Percentiles rank a stretch among this genome's conserved stretches.
These are phyloP conservation scores for Phytophthora gonapodyides DNA, from an alignment of 352 stramenopile species.

Conservation along the genomic window DNA sequence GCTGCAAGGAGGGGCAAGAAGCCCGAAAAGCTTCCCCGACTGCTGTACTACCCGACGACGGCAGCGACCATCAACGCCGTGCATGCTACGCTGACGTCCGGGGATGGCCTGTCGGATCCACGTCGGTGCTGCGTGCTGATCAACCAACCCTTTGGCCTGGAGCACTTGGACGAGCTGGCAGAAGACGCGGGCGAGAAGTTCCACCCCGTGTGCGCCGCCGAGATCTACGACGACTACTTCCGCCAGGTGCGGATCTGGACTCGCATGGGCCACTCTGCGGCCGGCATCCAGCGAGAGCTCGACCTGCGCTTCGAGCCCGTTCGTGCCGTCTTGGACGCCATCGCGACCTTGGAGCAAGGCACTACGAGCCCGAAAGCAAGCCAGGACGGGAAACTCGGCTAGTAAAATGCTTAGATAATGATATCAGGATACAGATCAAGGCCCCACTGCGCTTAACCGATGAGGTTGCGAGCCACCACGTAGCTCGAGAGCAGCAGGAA, in stretches of 20 bases:
- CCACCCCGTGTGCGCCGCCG: constrained; percentile 62
- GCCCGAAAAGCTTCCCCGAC: constrained; percentile 47
- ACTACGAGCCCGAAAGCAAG: constrained; percentile 4
- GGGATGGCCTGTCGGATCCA: constrained; percentile 45
- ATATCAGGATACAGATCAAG: constrained; percentile 21
- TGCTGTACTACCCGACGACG: constrained; percentile 69
- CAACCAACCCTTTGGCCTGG: constrained; percentile 61
- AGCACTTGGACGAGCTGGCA: constrained; percentile 60
- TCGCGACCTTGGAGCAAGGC: constrained; percentile 33
- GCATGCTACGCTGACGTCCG: constrained; percentile 52
- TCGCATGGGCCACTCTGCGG: constrained; percentile 61
- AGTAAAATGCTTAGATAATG: neutral
- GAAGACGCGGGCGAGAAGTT: constrained; percentile 57
- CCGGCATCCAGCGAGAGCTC: constrained; percentile 56
- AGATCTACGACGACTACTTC: constrained; percentile 78
- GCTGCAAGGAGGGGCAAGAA: constrained; percentile 43
- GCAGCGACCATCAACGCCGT: constrained; percentile 68
- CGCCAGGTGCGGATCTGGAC: constrained; percentile 74
- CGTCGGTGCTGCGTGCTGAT: constrained; percentile 64
- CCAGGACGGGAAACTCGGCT: neutral
- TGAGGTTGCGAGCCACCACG: constrained; percentile 31
- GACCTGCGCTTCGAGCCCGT: constrained; percentile 56
- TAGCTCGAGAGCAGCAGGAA: constrained; percentile 44
- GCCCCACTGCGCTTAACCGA: constrained; percentile 23
- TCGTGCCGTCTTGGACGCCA: constrained; percentile 43